Evolutionary conservation across 306 rosid species (phyloP), one percentile per base, ranked within the genome.

Genomic region (Quercus suber): DNA sequence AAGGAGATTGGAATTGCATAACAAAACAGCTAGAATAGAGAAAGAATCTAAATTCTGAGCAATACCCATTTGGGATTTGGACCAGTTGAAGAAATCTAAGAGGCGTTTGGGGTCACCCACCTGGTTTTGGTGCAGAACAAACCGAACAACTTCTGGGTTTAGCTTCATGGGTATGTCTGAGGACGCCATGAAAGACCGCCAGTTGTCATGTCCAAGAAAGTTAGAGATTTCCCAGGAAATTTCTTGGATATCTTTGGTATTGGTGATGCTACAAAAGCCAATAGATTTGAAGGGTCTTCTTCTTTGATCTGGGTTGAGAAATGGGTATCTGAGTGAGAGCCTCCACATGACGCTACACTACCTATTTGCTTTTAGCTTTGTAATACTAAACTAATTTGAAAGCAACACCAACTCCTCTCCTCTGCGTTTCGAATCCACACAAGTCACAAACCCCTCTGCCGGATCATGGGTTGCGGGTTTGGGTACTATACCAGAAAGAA

Each of bases 1-100:
- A 49, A 69, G 77, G 1, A 78, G 61, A 35, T 67, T 82, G 4
- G 80, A 87, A 79, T 83, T 85, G 64, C 86, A 89, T 8, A 89
- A 84, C 21, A 67, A 28, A 81, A 89, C 77, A 21, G 73, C 89
- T 69, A 89, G 81, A 84, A 87, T 30, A 52, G 90, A 86, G 18
- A 78, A 83, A 1, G 80, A 60, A 58, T 80, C 82, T 79, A 89
- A 75, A 73, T 78, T 56, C 31, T 80, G 85, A 3, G 77, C 68
- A 19, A 55, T 71, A 79, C 89, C 89, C 77, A 83, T 41, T 33
- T 74, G 2, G 17, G 53, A 49, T 12, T 49, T 49, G 57, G 88
- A 75, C 87, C 90, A 87, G 1, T 28, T 5, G 73, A 87, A 82
- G 82, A 87, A 87, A 31, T 63, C 75, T 28, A 73, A 59, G 73